These are phyloP conservation scores for Excoecaria cochinchinensis DNA, from an alignment of 345 rosid species.

Conservation along the genomic window DNA sequence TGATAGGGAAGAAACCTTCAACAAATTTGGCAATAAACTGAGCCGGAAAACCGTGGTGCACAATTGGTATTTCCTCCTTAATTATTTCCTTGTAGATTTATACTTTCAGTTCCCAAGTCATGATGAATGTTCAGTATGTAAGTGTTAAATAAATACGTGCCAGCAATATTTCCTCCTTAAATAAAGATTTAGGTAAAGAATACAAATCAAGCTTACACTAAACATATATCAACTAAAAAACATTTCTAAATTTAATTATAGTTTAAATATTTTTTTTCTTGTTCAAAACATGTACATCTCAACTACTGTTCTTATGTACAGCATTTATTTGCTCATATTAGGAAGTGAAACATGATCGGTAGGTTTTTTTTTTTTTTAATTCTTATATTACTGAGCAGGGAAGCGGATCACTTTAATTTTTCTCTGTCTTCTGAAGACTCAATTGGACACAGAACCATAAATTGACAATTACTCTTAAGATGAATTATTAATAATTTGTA, in stretches of 20 bases:
- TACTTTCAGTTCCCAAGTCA: background rate
- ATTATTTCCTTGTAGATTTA: background rate
- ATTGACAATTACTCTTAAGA: no score
- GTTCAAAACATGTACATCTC: background rate
- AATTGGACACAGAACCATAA: no score
- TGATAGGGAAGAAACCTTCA: slow-evolving; percentile 85
- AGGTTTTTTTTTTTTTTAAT: background rate
- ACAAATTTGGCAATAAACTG: slow-evolving; percentile 55
- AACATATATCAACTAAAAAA: background rate
- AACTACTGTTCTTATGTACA: background rate
- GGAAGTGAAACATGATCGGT: background rate
- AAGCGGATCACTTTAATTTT: no score
- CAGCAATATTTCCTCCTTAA: background rate
- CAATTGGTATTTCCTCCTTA: slow-evolving; percentile 50
- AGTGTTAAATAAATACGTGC: background rate
- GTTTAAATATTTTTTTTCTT: background rate
- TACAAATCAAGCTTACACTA: background rate
- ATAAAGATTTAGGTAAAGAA: background rate
- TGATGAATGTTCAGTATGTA: background rate
- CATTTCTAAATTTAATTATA: background rate
- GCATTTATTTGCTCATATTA: background rate
- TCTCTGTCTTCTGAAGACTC: background rate
- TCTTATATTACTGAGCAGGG: background rate
- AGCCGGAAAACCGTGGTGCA: slow-evolving; percentile 63
- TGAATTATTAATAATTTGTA: no score